Conservation (phyloP, 2,329 filamentous ascomycete genomes). For the Diplodia seriata region DNA sequence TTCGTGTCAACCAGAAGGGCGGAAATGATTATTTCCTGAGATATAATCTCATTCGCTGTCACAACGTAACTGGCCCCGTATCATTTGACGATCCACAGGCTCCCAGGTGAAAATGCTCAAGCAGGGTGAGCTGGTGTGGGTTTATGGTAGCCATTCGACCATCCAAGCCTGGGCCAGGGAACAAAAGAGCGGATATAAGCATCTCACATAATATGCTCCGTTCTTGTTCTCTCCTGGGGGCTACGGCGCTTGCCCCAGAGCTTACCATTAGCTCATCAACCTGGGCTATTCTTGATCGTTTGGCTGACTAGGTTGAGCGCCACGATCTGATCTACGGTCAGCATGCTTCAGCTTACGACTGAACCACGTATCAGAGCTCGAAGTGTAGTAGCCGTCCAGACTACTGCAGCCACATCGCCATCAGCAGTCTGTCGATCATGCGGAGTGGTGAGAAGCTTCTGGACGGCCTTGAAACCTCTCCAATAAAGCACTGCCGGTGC, state of each 20-base stretch:
- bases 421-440: constrained; percentile 9
- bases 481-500: not conserved
- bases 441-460: constrained; percentile 19
- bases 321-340: constrained; percentile 4
- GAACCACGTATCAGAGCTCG: not conserved
- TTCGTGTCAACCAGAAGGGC: too few relatives aligned
- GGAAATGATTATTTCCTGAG: too few relatives aligned
- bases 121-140: not conserved
- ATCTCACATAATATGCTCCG: not conserved
- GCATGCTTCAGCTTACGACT: constrained; percentile 1
- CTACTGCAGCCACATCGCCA: constrained; percentile 24
- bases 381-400: not conserved
- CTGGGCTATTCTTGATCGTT: not conserved
- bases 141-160: not conserved
- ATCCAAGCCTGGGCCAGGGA: not conserved
- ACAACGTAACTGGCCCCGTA: too few relatives aligned
- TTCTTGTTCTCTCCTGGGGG: not conserved
- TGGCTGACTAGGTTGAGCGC: not conserved
- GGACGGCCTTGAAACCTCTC: not conserved
- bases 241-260: not conserved
- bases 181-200: not conserved
- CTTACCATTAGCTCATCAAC: not conserved
- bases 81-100: too few relatives aligned
- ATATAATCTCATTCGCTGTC: too few relatives aligned
- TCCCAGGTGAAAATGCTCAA: too few relatives aligned